Evolutionary conservation across 2,329 filamentous ascomycete species (phyloP).

Genomic region (Coniella lustricola): DNA sequence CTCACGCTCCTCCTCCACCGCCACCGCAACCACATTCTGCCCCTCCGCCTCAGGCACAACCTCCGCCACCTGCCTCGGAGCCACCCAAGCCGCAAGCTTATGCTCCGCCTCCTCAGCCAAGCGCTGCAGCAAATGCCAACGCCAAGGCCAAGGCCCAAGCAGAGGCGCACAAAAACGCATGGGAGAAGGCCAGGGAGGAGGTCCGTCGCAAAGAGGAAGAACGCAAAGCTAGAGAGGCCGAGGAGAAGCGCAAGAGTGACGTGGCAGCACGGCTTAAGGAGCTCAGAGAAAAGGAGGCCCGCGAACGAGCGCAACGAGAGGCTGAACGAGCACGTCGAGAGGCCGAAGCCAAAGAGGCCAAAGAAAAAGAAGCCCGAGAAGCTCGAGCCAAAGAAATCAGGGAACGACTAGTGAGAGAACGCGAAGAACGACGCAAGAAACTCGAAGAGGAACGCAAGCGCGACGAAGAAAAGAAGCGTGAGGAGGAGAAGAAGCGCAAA

Average conservation of each 20-base stretch:
- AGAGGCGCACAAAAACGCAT: slow-evolving; percentile 42
- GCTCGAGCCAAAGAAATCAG: slow-evolving; percentile 31
- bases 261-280: slow-evolving; percentile 45
- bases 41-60: neutral
- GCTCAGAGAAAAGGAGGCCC: slow-evolving; percentile 48
- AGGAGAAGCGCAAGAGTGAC: slow-evolving; percentile 54
- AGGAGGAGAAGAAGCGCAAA: slow-evolving; percentile 21
- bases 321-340: slow-evolving; percentile 10
- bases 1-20: slow-evolving; percentile 15
- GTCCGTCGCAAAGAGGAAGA: slow-evolving; percentile 57
- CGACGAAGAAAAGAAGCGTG: slow-evolving; percentile 10
- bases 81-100: neutral
- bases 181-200: slow-evolving; percentile 65
- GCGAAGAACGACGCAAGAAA: slow-evolving; percentile 17
- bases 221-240: slow-evolving; percentile 52
- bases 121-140: slow-evolving; percentile 18
- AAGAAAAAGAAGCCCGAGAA: slow-evolving; percentile 29
- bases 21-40: slow-evolving; percentile 12
- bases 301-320: slow-evolving; percentile 33
- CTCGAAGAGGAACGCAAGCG: slow-evolving; percentile 25
- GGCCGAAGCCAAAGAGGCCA: slow-evolving; percentile 28
- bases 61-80: neutral
- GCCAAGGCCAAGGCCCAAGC: slow-evolving; percentile 22
- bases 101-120: slow-evolving; percentile 14
- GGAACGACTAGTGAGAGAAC: slow-evolving; percentile 17